Base-by-base conservation (phyloP, 139 green algal genomes). In the Micractinium sp. region DNA sequence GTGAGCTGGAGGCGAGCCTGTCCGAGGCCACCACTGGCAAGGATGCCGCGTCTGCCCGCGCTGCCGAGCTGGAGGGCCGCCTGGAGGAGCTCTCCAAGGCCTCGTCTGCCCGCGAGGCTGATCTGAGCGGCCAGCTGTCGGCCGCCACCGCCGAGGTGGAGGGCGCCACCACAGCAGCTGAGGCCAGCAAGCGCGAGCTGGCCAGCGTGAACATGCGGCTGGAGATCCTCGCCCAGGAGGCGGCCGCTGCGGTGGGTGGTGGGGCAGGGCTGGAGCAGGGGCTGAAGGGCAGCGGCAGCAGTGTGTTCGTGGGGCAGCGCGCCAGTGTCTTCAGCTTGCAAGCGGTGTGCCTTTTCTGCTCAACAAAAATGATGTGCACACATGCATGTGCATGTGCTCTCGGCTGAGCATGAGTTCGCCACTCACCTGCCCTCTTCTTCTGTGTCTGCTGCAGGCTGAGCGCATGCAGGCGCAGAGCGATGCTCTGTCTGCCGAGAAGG, bases 181-280 rank as follows among this genome's bases (percentile, higher is more conserved):
- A 61, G 39, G 25, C 85, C 36, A 71, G 41, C 33, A 63, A 89
- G 61, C 86, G 86, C 23, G 86, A 89, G 33, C 60, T 89, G 35
- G 86, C 86, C 33, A 85, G 86, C 60, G 23, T 63, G 19, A 77
- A 89, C 75, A 89, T 89, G 86, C 56, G 86, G 0, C 86, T 89
- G 76, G 86, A 89, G 86, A 84, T 89, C 29, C 23, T 76, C 3
- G 31, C 20, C 2, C 60, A 82, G 83, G 83, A 87, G 83, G 82
- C 82, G 7, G 22, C 61, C 31, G 5, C 81, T 56, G 74, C 60
- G 82, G 82, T 87, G 60, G 7, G 82, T 14, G 3, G 36, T 1
- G n/a, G 20, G 0, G 22, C 2, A 38, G 36, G 33, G 15, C 33
- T 20, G 19, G 14, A 80, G 16, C 3, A 53, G 29, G 15, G n/a